These are phyloP conservation scores for Symbiodinium pilosum DNA, from an alignment of 73 alveolate genomes.

Conservation along the genomic window DNA sequence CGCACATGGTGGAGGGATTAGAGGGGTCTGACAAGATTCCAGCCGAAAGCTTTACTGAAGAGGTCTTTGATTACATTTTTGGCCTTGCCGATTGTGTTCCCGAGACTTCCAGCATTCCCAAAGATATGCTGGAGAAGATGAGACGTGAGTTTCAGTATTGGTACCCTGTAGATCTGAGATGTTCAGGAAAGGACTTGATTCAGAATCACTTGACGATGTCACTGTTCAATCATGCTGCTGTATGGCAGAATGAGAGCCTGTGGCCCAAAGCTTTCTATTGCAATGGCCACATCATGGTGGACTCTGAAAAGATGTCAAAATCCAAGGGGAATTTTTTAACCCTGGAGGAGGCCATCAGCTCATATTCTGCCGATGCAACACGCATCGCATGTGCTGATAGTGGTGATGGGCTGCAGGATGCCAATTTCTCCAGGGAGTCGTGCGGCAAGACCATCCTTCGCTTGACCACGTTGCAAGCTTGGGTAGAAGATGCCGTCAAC, in stretches of 20 bases:
- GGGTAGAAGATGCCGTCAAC: constrained; percentile 96
- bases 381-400: constrained; percentile 99
- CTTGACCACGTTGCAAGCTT: constrained; percentile 97
- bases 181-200: constrained; percentile 99
- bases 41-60: constrained; percentile 98
- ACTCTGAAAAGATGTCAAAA: constrained; percentile 99
- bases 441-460: constrained; percentile 98
- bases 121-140: constrained; percentile 97
- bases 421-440: constrained; percentile 97
- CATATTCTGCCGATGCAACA: constrained; percentile 99
- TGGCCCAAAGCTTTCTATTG: constrained; percentile 99
- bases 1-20: constrained; percentile 98
- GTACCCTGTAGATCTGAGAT: constrained; percentile 99
- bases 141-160: constrained; percentile 99
- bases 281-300: constrained; percentile 99
- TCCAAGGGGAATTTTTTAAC: constrained; percentile 99
- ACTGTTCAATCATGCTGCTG: constrained; percentile 99
- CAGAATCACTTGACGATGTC: constrained; percentile 99
- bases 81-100: constrained; percentile 97
- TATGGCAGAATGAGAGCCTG: constrained; percentile 98
- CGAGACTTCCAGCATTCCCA: constrained; percentile 96
- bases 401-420: constrained; percentile 99
- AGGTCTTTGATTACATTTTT: constrained; percentile 99
- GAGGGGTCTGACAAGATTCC: constrained; percentile 97
- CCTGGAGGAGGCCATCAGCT: constrained; percentile 97